Conservation (phyloP, 768 basidiomycete genomes). For the Tylopilus vinaceipallidus region DNA sequence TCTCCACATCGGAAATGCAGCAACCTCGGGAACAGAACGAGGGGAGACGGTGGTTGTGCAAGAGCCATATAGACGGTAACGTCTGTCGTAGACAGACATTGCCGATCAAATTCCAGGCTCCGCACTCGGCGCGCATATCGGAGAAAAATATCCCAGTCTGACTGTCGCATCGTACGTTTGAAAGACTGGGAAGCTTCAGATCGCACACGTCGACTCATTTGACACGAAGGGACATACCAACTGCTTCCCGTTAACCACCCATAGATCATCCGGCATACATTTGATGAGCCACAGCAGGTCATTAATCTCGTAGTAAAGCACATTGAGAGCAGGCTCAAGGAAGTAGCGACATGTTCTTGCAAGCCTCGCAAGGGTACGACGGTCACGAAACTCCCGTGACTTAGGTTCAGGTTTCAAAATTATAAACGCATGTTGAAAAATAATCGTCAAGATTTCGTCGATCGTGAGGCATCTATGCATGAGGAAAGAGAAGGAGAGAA, state of each 20-base stretch:
- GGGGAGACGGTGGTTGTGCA: conserved; percentile 12
- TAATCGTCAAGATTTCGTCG: conserved; percentile 33
- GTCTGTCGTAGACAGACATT: conserved; percentile 24
- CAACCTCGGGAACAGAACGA: conserved; percentile 25
- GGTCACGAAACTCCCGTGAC: conserved; percentile 30
- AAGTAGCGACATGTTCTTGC: conserved; percentile 32
- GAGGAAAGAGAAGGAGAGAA: conserved; percentile 16
- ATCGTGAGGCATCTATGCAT: conserved; percentile 35
- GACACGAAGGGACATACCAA: conserved; percentile 16
- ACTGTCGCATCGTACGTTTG: conserved; percentile 17
- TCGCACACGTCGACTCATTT: not conserved
- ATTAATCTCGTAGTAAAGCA: conserved; percentile 30
- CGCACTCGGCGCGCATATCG: conserved; percentile 30
- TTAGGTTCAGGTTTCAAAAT: conserved; percentile 28
- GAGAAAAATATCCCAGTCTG: conserved; percentile 31
- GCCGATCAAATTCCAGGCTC: conserved; percentile 31
- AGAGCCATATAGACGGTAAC: conserved; percentile 20
- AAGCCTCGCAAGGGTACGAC: conserved; percentile 30
- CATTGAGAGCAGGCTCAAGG: conserved; percentile 32
- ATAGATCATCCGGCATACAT: conserved; percentile 31
- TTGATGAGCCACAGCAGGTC: conserved; percentile 33
- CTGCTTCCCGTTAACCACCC: conserved; percentile 32
- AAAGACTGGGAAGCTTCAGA: conserved; percentile 22
- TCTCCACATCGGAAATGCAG: conserved; percentile 30
- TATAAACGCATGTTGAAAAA: conserved; percentile 31